A percentile compares a stretch with the other conserved stretches of the same genome.
phyloP scores from a whole-genome alignment of 257 asterid genomes.

The Ballota nigra region DNA sequence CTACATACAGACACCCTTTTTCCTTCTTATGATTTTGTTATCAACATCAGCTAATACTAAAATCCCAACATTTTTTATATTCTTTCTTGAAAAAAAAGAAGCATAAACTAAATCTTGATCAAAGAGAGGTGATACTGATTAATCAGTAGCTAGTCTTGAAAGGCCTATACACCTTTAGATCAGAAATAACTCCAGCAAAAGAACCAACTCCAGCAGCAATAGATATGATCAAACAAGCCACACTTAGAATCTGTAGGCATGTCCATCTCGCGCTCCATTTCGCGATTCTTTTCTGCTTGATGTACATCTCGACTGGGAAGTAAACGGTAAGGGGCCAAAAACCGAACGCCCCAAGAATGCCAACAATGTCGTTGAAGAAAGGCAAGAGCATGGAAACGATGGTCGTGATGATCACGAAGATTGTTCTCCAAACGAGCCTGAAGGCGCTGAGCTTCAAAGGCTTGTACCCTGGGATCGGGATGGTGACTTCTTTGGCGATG shows the following conservation, averaged over 20 bases:
- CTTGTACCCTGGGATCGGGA: constrained; percentile 49
- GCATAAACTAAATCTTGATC: not conserved
- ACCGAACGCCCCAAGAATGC: constrained; percentile 80
- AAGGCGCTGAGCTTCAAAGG: constrained; percentile 48
- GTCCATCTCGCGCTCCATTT: constrained; percentile 76
- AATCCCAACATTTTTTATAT: not conserved
- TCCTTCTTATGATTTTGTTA: constrained; percentile 21
- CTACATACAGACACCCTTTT: constrained; percentile 25
- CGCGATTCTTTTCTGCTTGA: constrained; percentile 56
- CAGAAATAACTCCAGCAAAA: constrained; percentile 64
- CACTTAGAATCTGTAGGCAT: constrained; percentile 49
- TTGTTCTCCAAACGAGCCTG: constrained; percentile 64
- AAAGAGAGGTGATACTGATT: not conserved
- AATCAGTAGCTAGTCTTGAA: constrained; percentile 42
- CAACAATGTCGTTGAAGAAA: constrained; percentile 78
- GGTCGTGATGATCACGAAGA: constrained; percentile 66
- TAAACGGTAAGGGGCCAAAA: constrained; percentile 92
- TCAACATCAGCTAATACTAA: constrained; percentile 29
- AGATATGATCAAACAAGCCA: constrained; percentile 58
- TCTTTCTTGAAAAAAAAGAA: not conserved
- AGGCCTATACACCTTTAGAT: constrained; percentile 66
- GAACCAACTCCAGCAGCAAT: constrained; percentile 72
- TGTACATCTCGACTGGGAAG: constrained; percentile 90
- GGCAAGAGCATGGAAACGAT: constrained; percentile 76
- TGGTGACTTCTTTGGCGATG: constrained; percentile 41